These are phyloP conservation scores for Aureobasidium leucospermi DNA, from an alignment of 2,329 filamentous ascomycete genomes.

Conservation along the genomic window DNA sequence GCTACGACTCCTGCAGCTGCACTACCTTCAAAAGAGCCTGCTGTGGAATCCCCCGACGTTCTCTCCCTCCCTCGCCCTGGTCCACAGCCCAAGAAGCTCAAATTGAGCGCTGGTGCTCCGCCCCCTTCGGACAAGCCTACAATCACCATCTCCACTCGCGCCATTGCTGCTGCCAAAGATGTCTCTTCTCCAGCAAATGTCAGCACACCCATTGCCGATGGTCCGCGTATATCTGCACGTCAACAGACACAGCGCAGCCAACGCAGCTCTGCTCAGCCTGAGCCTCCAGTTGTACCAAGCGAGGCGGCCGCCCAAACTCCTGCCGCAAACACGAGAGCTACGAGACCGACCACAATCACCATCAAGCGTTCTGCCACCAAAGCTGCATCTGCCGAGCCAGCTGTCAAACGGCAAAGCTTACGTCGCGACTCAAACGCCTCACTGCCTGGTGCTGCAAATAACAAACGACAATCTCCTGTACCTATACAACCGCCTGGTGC, in stretches of 20 bases:
- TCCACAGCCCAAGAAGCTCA: conserved; percentile 29
- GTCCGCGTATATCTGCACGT: background rate
- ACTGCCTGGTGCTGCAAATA: conserved; percentile 26
- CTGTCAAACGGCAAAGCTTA: conserved; percentile 33
- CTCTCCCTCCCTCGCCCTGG: conserved; percentile 15
- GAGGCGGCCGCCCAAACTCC: conserved; percentile 21
- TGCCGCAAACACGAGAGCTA: conserved; percentile 1
- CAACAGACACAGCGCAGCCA: conserved; percentile 10
- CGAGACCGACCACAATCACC: conserved; percentile 26
- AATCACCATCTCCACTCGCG: background rate
- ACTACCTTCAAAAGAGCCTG: background rate
- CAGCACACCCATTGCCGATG: background rate
- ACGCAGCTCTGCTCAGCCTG: background rate
- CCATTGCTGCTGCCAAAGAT: conserved; percentile 16
- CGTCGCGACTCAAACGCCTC: conserved; percentile 41
- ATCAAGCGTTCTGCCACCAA: conserved; percentile 32
- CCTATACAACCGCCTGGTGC: conserved; percentile 15
- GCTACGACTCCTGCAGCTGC: conserved; percentile 30
- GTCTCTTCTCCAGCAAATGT: background rate
- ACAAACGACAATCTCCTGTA: conserved; percentile 17
- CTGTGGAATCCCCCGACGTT: conserved; percentile 14
- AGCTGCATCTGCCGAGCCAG: conserved; percentile 43
- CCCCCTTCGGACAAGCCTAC: conserved; percentile 7
- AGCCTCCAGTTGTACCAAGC: conserved; percentile 10
- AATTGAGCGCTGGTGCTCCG: conserved; percentile 21